Evolutionary conservation across 148 eudicot genomes (phyloP).

Genomic region (Chenopodium album): DNA sequence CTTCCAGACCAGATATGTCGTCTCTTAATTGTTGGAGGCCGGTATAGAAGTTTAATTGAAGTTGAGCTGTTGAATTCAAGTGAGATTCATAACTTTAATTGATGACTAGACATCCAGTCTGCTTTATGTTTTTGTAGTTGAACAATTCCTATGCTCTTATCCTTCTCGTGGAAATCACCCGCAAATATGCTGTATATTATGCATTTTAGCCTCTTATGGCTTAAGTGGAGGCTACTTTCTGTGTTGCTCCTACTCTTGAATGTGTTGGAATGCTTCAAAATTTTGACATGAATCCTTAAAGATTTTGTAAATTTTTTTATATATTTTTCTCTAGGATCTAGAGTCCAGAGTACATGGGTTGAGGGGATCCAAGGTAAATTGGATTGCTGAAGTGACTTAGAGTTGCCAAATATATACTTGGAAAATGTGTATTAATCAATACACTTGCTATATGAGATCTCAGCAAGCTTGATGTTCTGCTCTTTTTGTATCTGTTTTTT

Average conservation of each 20-base stretch:
- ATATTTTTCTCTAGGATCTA: background rate
- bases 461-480: background rate
- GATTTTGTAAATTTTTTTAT: background rate
- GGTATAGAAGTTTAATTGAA: constrained; percentile 35
- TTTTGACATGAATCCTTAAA: background rate
- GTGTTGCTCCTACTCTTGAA: background rate
- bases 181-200: background rate
- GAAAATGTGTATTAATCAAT: background rate
- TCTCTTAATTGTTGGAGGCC: constrained; percentile 74
- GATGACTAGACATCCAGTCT: constrained; percentile 1
- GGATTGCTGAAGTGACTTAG: background rate
- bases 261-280: background rate
- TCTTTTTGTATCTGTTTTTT: background rate
- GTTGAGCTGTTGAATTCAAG: constrained; percentile 13
- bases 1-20: constrained; percentile 60
- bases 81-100: constrained; percentile 25
- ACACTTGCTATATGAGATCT: background rate
- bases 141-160: background rate
- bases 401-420: background rate
- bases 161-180: background rate
- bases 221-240: background rate
- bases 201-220: background rate
- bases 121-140: constrained; percentile 12
- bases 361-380: background rate
- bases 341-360: background rate